Evolutionary conservation across 2,329 filamentous ascomycete species (phyloP).

Genomic region (Beauveria scarabaeidicola): DNA sequence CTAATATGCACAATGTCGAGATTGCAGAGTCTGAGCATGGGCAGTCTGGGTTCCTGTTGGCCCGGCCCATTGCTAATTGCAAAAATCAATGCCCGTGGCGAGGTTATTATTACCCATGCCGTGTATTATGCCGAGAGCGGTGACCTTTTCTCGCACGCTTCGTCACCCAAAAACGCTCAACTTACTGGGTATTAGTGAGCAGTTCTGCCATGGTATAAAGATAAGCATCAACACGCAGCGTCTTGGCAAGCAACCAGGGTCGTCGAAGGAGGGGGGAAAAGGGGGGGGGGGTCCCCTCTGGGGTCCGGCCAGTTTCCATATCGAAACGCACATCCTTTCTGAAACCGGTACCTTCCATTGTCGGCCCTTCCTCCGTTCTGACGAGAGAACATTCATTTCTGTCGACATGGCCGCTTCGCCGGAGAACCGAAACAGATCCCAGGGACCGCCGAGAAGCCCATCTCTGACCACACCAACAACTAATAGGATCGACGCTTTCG

Average conservation of each 20-base stretch:
- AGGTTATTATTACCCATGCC: slow-evolving; percentile 23
- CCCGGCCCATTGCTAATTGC: slow-evolving; percentile 4
- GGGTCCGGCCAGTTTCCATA: slow-evolving; percentile 43
- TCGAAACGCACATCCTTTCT: slow-evolving; percentile 29
- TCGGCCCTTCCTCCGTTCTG: no score
- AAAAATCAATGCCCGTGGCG: slow-evolving; percentile 24
- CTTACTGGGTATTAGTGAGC: slow-evolving; percentile 27
- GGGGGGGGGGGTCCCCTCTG: slow-evolving; percentile 23
- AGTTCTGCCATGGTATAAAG: slow-evolving; percentile 34
- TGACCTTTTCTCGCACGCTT: slow-evolving; percentile 20
- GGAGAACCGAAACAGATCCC: slow-evolving; percentile 30
- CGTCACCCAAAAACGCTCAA: slow-evolving; percentile 23
- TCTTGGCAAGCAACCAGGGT: slow-evolving; percentile 30
- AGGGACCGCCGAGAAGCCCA: slow-evolving; percentile 25
- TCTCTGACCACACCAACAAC: slow-evolving; percentile 13
- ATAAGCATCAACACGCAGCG: slow-evolving; percentile 38
- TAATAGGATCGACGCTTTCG: slow-evolving; percentile 12
- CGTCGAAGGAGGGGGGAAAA: slow-evolving; percentile 28
- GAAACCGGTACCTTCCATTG: slow-evolving; percentile 19
- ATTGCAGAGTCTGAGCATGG: slow-evolving; percentile 27
- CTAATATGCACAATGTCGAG: slow-evolving; percentile 26
- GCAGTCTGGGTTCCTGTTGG: slow-evolving; percentile 31
- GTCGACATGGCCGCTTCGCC: slow-evolving; percentile 28
- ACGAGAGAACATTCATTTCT: slow-evolving; percentile 10
- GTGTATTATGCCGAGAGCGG: slow-evolving; percentile 12